phyloP scores from a whole-genome alignment of 306 rosid genomes.

The Cercis canadensis region DNA sequence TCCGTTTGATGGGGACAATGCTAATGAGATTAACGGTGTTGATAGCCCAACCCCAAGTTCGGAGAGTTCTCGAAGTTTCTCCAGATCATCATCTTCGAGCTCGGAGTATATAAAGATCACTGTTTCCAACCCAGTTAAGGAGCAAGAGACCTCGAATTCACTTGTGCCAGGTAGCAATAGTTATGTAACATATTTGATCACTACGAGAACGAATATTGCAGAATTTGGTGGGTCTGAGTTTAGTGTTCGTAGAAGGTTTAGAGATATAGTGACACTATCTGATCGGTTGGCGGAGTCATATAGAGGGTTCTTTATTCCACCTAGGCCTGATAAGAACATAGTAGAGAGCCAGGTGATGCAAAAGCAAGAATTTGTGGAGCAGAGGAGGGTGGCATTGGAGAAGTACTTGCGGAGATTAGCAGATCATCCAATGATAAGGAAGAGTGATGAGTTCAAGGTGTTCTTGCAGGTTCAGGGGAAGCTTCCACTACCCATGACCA shows the following conservation, averaged over 20 bases:
- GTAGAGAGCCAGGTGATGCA: slow-evolving; percentile 99
- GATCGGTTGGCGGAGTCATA: slow-evolving; percentile 88
- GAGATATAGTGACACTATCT: slow-evolving; percentile 80
- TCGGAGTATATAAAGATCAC: slow-evolving; percentile 72
- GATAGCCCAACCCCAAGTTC: slow-evolving; percentile 63
- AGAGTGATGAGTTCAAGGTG: slow-evolving; percentile 84
- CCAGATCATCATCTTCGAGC: slow-evolving; percentile 62
- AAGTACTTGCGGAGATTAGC: slow-evolving; percentile 80
- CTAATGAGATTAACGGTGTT: slow-evolving; percentile 49
- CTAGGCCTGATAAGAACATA: slow-evolving; percentile 91
- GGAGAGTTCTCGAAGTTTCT: slow-evolving; percentile 44
- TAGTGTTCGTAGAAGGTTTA: slow-evolving; percentile 78
- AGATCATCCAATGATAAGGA: slow-evolving; percentile 74
- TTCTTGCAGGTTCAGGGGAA: slow-evolving; percentile 85
- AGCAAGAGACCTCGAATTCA: slow-evolving; percentile 81
- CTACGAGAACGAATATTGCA: slow-evolving; percentile 74
- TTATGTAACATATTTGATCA: slow-evolving; percentile 78
- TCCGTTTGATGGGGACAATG: slow-evolving; percentile 54
- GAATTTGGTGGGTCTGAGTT: slow-evolving; percentile 84
- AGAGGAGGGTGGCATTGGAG: slow-evolving; percentile 89
- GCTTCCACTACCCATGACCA: slow-evolving; percentile 63
- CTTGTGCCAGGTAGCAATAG: slow-evolving; percentile 76
- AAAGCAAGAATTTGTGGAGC: slow-evolving; percentile 98
- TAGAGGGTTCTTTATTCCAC: slow-evolving; percentile 89
- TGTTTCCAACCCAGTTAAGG: slow-evolving; percentile 87